Evolutionary conservation across 2,329 filamentous ascomycete genomes (phyloP).

Genomic region (Fusarium sp.): DNA sequence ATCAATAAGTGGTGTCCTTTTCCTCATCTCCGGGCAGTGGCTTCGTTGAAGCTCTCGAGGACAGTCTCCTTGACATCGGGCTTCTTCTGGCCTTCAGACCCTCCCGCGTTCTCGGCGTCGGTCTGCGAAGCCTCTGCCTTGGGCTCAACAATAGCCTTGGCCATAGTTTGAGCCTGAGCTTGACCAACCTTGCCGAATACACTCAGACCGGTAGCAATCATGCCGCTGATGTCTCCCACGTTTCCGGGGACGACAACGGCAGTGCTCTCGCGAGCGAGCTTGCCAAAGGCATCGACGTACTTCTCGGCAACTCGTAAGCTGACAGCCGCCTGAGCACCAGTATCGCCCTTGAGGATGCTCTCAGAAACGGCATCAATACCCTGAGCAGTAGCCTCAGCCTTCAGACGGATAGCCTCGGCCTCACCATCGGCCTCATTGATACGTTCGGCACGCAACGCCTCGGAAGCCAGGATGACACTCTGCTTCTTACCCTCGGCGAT

Average conservation of each 20-base stretch:
- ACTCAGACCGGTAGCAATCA: constrained; percentile 96
- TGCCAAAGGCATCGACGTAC: constrained; percentile 94
- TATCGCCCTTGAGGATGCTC: constrained; percentile 76
- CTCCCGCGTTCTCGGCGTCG: constrained; percentile 28
- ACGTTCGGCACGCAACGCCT: constrained; percentile 87
- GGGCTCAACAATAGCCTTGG: constrained; percentile 59
- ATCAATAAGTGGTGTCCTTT: neutral
- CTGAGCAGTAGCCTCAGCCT: constrained; percentile 83
- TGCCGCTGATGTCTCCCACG: constrained; percentile 92
- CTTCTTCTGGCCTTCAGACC: constrained; percentile 25
- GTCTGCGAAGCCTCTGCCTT: constrained; percentile 28
- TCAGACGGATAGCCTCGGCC: constrained; percentile 89
- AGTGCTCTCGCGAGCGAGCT: constrained; percentile 93
- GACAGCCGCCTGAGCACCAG: constrained; percentile 82
- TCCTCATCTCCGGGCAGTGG: constrained; percentile 46
- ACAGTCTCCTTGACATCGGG: constrained; percentile 52
- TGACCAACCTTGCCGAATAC: constrained; percentile 95
- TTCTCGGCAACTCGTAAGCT: constrained; percentile 94
- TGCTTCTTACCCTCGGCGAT: constrained; percentile 98
- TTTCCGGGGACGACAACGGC: constrained; percentile 96
- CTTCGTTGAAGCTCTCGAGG: constrained; percentile 53
- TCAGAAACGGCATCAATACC: constrained; percentile 88
- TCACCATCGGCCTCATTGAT: constrained; percentile 95
- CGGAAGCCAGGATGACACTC: constrained; percentile 93
- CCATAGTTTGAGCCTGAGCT: constrained; percentile 75